Base-by-base conservation (phyloP, 2,329 filamentous ascomycete genomes). In the Ceratocystis eucalypticola region DNA sequence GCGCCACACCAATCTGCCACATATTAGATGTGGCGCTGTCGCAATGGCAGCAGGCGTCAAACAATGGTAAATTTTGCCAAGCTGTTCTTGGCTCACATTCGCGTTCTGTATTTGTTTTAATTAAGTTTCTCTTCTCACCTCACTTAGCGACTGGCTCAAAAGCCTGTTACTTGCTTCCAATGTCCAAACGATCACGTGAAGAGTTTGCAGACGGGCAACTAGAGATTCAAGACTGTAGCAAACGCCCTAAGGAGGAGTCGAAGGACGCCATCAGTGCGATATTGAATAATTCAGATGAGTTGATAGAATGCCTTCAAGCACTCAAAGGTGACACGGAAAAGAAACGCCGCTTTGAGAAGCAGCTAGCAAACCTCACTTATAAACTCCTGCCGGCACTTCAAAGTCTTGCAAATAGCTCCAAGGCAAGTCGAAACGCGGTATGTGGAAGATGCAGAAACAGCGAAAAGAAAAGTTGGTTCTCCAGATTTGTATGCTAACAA, bases 251-350 rank as follows among this genome's bases (percentile, higher is more conserved):
- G 57, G 66, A 65, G 41, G 57, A 67, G 57, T 44, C 66, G n/a
- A 67, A 66, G 65, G 69, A 72, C 3, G 73, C 74, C 0, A 63
- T 78, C 8, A 69, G 69, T 6, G 59, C 71, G 20, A 69, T 77
- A 7, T 68, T 75, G 20, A 69, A 73, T 4, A 73, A 76, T 68
- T 75, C 75, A 12, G 73, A 79, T 67, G 74, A 75, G 46, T 70
- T 80, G 17, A 72, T 77, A 10, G 71, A 73, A 57, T 76, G 75
- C 64, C 72, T 78, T 2, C 72, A 76, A 41, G 71, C 73, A 8
- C 69, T 79, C 65, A 71, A 62, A 71, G 72, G 46, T 70, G 66
- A 64, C 69, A 22, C 45, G 1, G 66, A 65, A 20, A 73, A 66
- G 69, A 74, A 69, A 61, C 67, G 68, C 8, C 66, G 59, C 20